A percentile compares a stretch with the other conserved stretches of the same genome.
Conservation (phyloP, 2,329 filamentous ascomycete genomes). For the Lasiodiplodia hormozganensis region DNA sequence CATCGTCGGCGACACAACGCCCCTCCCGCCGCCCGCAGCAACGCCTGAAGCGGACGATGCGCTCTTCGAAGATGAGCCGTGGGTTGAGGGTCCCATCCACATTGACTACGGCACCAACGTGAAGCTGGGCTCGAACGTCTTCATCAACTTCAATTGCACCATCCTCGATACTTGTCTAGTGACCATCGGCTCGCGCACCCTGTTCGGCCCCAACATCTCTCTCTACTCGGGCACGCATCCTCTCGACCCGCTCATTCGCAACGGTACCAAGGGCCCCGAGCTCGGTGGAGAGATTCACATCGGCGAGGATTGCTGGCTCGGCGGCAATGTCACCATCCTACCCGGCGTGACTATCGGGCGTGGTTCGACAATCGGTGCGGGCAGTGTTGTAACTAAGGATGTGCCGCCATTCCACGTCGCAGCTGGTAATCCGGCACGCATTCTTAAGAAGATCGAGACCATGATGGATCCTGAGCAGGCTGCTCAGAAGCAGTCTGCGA, state of each 20-base stretch:
- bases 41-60: constrained; percentile 69
- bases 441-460: constrained; percentile 56
- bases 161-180: constrained; percentile 80
- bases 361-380: constrained; percentile 77
- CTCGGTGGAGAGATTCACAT: constrained; percentile 74
- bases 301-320: constrained; percentile 74
- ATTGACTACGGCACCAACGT: constrained; percentile 83
- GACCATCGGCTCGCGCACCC: constrained; percentile 75
- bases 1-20: constrained; percentile 66
- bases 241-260: constrained; percentile 74
- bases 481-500: constrained; percentile 47
- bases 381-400: constrained; percentile 82
- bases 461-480: constrained; percentile 59
- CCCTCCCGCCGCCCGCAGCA: constrained; percentile 66
- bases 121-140: constrained; percentile 72
- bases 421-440: constrained; percentile 70
- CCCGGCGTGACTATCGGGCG: constrained; percentile 80
- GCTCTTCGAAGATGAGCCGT: constrained; percentile 69
- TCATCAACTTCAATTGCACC: constrained; percentile 76
- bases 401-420: constrained; percentile 69
- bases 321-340: constrained; percentile 63
- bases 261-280: constrained; percentile 79
- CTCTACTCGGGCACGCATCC: constrained; percentile 81
- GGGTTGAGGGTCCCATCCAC: constrained; percentile 72
- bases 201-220: constrained; percentile 79